These are phyloP conservation scores for Phytophthora quininea DNA, from an alignment of 352 stramenopile genomes.

Conservation along the genomic window DNA sequence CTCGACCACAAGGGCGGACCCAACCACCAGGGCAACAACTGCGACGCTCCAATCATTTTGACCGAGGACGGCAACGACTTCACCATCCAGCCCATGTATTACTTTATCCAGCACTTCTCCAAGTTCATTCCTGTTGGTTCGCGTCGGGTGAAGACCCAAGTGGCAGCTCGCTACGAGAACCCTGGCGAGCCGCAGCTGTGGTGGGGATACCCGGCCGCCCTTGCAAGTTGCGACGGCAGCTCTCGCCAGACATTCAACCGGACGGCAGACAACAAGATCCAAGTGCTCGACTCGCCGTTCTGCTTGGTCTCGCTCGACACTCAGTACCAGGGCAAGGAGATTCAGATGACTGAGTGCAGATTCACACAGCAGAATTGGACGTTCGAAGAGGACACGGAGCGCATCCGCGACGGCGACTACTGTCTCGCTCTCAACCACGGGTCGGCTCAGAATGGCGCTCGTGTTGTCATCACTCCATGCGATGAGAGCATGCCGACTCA, in stretches of 20 bases:
- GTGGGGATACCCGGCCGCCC: conserved; percentile 49
- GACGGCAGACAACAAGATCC: conserved; percentile 60
- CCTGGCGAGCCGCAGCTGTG: conserved; percentile 62
- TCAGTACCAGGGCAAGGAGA: conserved; percentile 46
- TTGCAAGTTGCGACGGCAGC: conserved; percentile 59
- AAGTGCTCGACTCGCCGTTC: conserved; percentile 49
- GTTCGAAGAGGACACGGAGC: conserved; percentile 37
- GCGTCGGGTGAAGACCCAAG: conserved; percentile 51
- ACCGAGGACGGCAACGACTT: conserved; percentile 59
- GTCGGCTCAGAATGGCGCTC: conserved; percentile 41
- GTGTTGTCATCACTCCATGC: conserved; percentile 45
- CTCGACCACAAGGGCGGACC: conserved; percentile 88
- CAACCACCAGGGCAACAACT: conserved; percentile 87
- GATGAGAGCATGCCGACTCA: conserved; percentile 19
- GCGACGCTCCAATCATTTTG: conserved; percentile 79
- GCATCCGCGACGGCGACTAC: conserved; percentile 49
- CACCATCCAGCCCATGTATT: conserved; percentile 85
- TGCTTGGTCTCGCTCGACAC: conserved; percentile 46
- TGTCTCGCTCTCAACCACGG: conserved; percentile 63
- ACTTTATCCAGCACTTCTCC: conserved; percentile 90
- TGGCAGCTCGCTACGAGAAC: conserved; percentile 51
- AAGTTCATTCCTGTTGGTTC: conserved; percentile 80
- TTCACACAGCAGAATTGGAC: conserved; percentile 60
- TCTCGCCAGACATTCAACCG: conserved; percentile 48
- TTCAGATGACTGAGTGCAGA: conserved; percentile 56